These are phyloP conservation scores for Carex scoparia DNA, from an alignment of 176 grass and related monocot species.

Conservation along the genomic window DNA sequence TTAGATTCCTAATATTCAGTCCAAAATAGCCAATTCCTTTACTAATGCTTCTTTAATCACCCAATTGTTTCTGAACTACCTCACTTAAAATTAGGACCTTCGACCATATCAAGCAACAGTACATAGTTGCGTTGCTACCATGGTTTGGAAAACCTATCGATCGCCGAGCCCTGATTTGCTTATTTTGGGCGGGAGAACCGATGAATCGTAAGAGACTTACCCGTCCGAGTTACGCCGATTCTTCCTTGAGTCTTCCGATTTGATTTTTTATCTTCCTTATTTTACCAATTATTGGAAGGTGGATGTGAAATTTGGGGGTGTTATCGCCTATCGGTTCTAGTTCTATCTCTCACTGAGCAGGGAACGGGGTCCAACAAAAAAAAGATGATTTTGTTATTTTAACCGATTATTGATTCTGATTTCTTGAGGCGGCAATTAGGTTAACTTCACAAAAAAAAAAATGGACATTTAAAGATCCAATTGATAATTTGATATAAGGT, in stretches of 20 bases:
- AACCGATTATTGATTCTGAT: no score
- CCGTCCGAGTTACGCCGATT: neutral
- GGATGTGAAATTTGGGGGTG: neutral
- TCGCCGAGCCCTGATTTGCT: no score
- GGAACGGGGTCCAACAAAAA: neutral
- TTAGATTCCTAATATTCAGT: neutral
- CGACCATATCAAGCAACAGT: no score
- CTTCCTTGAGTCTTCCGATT: neutral
- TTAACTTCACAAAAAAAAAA: no score
- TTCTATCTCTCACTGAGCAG: neutral
- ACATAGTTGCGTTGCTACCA: no score
- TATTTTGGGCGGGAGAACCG: neutral
- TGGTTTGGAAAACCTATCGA: neutral
- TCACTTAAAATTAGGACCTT: no score
- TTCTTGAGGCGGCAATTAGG: no score
- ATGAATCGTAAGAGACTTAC: neutral
- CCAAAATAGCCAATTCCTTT: neutral
- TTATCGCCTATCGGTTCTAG: neutral
- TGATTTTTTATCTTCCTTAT: neutral
- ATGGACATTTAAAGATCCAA: no score
- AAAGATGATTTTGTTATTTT: neutral
- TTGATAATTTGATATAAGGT: no score
- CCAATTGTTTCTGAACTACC: no score
- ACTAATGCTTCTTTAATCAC: no score
- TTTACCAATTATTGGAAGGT: neutral